Percentiles rank a stretch among this genome's conserved stretches.
Evolutionary conservation across 768 basidiomycete species (phyloP).

Genomic region (Suillus ampliporus): DNA sequence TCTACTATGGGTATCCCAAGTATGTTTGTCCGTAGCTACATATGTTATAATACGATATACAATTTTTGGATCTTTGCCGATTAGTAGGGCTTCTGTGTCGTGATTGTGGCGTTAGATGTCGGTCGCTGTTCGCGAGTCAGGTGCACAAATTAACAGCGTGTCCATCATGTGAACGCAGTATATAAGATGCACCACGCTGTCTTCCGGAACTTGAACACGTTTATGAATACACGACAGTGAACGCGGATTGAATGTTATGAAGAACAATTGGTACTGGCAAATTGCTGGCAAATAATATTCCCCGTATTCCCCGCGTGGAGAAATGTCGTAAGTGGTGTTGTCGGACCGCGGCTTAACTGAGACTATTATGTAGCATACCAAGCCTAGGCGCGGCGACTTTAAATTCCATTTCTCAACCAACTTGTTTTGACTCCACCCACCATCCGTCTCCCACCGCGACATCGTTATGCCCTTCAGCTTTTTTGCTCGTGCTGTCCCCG

Average conservation of each 20-base stretch:
- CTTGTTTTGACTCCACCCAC: slow-evolving; percentile 17
- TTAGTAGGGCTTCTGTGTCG: not conserved
- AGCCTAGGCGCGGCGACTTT: slow-evolving; percentile 15
- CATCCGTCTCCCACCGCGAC: slow-evolving; percentile 16
- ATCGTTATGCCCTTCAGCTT: slow-evolving; percentile 34
- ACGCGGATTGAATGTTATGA: not conserved
- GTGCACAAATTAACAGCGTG: slow-evolving; percentile 1
- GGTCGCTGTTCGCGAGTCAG: slow-evolving; percentile 8
- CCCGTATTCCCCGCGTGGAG: slow-evolving; percentile 18
- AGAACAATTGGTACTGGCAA: no score
- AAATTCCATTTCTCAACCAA: slow-evolving; percentile 26
- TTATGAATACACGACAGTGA: no score
- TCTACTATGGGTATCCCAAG: slow-evolving; percentile 38
- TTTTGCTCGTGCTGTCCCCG: slow-evolving; percentile 31
- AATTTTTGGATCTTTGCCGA: slow-evolving; percentile 22
- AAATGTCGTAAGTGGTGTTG: slow-evolving; percentile 13
- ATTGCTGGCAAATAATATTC: not conserved
- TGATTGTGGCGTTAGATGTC: slow-evolving; percentile 10
- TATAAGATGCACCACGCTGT: not conserved
- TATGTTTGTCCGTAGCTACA: slow-evolving; percentile 25
- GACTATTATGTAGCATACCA: slow-evolving; percentile 14
- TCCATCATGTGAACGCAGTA: not conserved
- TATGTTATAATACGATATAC: slow-evolving; percentile 32
- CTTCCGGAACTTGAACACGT: no score
- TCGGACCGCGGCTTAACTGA: slow-evolving; percentile 14